Percentiles rank a stretch among this genome's conserved stretches.
Evolutionary conservation across 2,329 filamentous ascomycete species (phyloP).

Genomic region (Eurotiales sp.): DNA sequence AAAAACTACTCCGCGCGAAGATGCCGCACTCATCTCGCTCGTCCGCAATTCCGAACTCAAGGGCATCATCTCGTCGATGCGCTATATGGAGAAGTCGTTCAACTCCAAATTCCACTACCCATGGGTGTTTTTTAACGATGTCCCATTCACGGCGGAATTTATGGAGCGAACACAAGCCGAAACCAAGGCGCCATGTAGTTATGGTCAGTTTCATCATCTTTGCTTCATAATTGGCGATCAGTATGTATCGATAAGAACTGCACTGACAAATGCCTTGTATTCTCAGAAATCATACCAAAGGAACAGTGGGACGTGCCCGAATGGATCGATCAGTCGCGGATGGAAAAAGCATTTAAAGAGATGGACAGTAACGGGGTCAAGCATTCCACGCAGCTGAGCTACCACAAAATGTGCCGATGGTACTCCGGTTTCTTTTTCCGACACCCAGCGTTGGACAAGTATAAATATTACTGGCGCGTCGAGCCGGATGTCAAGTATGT

Average conservation of each 20-base stretch:
- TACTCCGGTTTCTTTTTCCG: conserved; percentile 98
- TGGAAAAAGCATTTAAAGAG: conserved; percentile 75
- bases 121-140: conserved; percentile 98
- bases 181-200: conserved; percentile 86
- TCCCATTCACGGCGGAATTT: conserved; percentile 94
- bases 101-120: conserved; percentile 99
- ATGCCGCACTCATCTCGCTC: conserved; percentile 85
- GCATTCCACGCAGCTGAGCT: conserved; percentile 82
- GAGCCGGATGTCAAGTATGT: conserved; percentile 88
- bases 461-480: conserved; percentile 96
- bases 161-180: conserved; percentile 73
- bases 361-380: conserved; percentile 82
- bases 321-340: conserved; percentile 89
- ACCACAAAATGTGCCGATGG: conserved; percentile 99
- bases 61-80: conserved; percentile 83
- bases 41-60: conserved; percentile 87
- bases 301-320: conserved; percentile 90
- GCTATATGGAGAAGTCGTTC: conserved; percentile 89
- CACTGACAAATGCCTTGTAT: conserved; percentile 2
- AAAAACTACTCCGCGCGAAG: conserved; percentile 58
- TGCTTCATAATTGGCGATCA: too few species aligned
- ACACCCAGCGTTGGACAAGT: conserved; percentile 77
- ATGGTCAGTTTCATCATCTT: conserved; percentile 64
- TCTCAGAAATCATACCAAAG: conserved; percentile 67
- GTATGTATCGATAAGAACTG: too few species aligned